phyloP scores from a whole-genome alignment of 2,329 filamentous ascomycete genomes.

The Ophiosphaerella narmari region DNA sequence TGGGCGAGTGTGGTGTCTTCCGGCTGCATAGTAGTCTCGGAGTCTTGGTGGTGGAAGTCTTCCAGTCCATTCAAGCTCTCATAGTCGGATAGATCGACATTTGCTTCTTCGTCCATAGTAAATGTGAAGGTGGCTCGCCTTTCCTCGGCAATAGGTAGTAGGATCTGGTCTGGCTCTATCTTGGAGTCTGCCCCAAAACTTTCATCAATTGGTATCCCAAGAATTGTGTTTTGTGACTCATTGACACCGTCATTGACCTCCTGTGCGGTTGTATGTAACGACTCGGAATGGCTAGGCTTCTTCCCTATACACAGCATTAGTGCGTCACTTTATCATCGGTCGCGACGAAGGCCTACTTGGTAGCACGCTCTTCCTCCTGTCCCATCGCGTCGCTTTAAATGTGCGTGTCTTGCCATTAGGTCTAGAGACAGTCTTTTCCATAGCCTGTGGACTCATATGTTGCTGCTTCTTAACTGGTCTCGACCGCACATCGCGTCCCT shows the following conservation, averaged over 20 bases:
- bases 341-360: constrained; percentile 28
- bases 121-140: constrained; percentile 25
- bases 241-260: constrained; percentile 8
- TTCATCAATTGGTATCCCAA: constrained; percentile 13
- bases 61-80: constrained; percentile 9
- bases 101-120: constrained; percentile 13
- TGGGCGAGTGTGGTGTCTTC: constrained; percentile 26
- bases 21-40: constrained; percentile 1
- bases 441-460: constrained; percentile 41
- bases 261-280: constrained; percentile 6
- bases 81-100: constrained; percentile 7
- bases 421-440: constrained; percentile 28
- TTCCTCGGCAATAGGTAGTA: constrained; percentile 5
- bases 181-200: constrained; percentile 11
- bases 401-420: constrained; percentile 32
- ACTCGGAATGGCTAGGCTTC: constrained; percentile 11
- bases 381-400: constrained; percentile 44
- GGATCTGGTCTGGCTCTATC: background rate
- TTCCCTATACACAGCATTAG: constrained; percentile 34
- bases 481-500: constrained; percentile 39
- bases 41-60: background rate
- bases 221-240: constrained; percentile 12
- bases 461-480: constrained; percentile 53
- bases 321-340: background rate
- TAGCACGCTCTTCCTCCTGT: constrained; percentile 41